These are phyloP conservation scores for Lophiotrema nucula DNA, from an alignment of 495 filamentous ascomycete species.

Conservation along the genomic window DNA sequence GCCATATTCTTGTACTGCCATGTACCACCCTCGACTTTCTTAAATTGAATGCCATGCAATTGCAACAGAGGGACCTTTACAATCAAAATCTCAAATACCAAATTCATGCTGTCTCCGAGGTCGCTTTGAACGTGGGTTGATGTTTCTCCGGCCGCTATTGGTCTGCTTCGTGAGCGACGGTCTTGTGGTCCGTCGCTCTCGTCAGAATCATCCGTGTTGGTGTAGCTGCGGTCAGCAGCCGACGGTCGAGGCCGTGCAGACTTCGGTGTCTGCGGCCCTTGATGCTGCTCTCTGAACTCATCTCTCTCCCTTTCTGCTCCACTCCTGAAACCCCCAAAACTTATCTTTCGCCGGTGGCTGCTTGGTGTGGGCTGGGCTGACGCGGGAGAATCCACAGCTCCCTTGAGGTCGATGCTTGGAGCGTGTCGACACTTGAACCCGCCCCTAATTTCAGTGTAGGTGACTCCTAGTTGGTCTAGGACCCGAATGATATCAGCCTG, in stretches of 20 bases:
- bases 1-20: slow-evolving; percentile 99
- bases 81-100: slow-evolving; percentile 94
- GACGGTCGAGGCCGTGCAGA: slow-evolving; percentile 21
- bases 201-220: slow-evolving; percentile 77
- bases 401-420: slow-evolving; percentile 85
- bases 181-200: slow-evolving; percentile 57
- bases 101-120: slow-evolving; percentile 70
- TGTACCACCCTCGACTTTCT: slow-evolving; percentile 90
- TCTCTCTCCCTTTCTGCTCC: slow-evolving; percentile 61
- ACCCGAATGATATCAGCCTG: slow-evolving; percentile 90
- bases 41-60: slow-evolving; percentile 96
- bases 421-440: slow-evolving; percentile 86
- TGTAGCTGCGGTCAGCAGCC: slow-evolving; percentile 65
- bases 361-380: slow-evolving; percentile 47
- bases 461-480: slow-evolving; percentile 80
- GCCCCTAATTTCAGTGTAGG: slow-evolving; percentile 86
- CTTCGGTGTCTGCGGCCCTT: slow-evolving; percentile 47
- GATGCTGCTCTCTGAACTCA: slow-evolving; percentile 53
- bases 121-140: slow-evolving; percentile 85
- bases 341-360: slow-evolving; percentile 71
- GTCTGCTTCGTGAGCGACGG: slow-evolving; percentile 36
- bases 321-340: slow-evolving; percentile 69
- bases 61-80: slow-evolving; percentile 95
- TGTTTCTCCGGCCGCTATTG: slow-evolving; percentile 67
- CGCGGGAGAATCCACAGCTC: slow-evolving; percentile 45